Base-by-base conservation (phyloP, 1,139 yeast species). In the Debaryomyces nepalensis region DNA sequence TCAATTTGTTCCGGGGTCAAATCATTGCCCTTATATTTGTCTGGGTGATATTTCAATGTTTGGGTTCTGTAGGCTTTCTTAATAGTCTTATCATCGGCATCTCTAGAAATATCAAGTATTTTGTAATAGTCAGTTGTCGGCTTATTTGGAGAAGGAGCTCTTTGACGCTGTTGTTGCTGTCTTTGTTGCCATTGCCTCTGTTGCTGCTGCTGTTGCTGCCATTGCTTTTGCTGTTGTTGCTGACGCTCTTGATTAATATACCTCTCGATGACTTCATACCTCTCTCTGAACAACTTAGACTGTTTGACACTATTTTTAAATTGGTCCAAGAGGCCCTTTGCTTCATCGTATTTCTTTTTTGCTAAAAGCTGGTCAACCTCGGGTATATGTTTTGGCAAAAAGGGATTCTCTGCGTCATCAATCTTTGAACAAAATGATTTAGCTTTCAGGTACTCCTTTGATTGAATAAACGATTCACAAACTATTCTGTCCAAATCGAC, bases 11-110 rank as follows among this genome's bases (percentile, higher is more conserved):
- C 90, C n/a, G 81, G 75, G 2, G 80, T 66, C 50, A 86, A 58
- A 29, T 82, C 89, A 22, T 82, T 83, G 2, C 76, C 75, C 58
- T 81, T 83, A 56, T 84, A 81, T 63, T 93, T 91, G 63, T 93
- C 99, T 0, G 99, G 99, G 58, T 93, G 99, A 60, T 77, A 87
- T 57, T 83, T 82, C 57, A 86, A 82, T 26, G 95, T 86, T 57
- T 85, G 79, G 7, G 82, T 72, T 46, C 97, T 73, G 63, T 89
- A 87, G 0, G 96, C 96, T 58, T 82, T 85, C 54, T 86, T 87
- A 50, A 93, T 84, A 9, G 87, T 85, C 50, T 77, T 76, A 1
- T 81, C 84, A 46, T 80, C 83, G 0, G 97, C 96, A 49, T 79
- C 79, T 42, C 76, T 72, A 0, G 81, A 53, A 6, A 91, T 76